Percentiles rank a stretch among this genome's conserved stretches.
Conservation (phyloP, 768 basidiomycete genomes). For the Pholiota microspora region DNA sequence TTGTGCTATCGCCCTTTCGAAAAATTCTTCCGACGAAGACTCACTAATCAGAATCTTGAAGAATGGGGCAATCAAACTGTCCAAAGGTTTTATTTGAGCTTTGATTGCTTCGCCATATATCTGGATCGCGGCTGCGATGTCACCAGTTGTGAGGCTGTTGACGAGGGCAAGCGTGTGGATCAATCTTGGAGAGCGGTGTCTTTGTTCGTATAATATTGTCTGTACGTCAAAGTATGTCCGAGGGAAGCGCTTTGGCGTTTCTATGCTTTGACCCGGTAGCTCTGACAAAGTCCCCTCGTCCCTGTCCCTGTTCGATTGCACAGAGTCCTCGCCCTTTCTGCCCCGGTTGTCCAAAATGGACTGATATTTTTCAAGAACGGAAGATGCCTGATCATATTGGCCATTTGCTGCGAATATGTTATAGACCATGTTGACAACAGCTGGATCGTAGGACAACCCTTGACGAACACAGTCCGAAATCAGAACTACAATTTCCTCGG, state of each 20-base stretch:
- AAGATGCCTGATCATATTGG: constrained; percentile 30
- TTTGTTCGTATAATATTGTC: background rate
- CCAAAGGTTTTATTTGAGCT: constrained; percentile 45
- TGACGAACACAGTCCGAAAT: constrained; percentile 46
- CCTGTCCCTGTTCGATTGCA: background rate
- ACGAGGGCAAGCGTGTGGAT: constrained; percentile 53
- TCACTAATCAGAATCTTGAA: constrained; percentile 48
- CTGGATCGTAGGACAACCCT: constrained; percentile 41
- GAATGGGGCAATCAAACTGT: constrained; percentile 52
- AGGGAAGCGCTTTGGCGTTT: background rate
- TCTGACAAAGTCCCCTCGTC: background rate
- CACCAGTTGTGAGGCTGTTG: constrained; percentile 42
- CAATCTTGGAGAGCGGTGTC: background rate
- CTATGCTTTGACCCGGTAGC: background rate
- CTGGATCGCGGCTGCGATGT: constrained; percentile 39
- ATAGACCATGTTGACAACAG: constrained; percentile 38
- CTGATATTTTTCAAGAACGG: constrained; percentile 38
- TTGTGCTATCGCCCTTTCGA: constrained; percentile 56
- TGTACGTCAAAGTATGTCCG: background rate
- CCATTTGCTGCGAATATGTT: constrained; percentile 42
- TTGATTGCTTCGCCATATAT: constrained; percentile 48
- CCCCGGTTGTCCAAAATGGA: background rate
- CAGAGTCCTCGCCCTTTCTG: background rate
- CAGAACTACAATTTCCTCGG: constrained; percentile 36
- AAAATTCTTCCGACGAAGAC: constrained; percentile 32